phyloP scores from a whole-genome alignment of 306 rosid genomes.

The Gleditsia sinensis region DNA sequence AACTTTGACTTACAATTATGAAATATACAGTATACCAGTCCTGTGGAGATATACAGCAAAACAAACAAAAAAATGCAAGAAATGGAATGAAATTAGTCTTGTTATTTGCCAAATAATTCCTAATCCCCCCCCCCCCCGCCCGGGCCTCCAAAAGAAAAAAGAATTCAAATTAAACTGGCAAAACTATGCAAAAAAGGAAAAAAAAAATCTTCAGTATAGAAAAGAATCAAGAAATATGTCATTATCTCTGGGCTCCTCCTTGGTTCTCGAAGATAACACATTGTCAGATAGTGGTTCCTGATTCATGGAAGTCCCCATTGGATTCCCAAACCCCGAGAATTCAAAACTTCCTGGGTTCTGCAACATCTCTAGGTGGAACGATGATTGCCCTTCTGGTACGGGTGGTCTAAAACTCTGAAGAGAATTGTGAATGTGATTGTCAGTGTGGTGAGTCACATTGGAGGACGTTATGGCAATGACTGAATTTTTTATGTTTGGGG shows the following conservation, averaged over 20 bases:
- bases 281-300: conserved; percentile 55
- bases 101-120: conserved; percentile 15
- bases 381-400: conserved; percentile 49
- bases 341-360: conserved; percentile 51
- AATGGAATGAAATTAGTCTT: conserved; percentile 52
- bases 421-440: conserved; percentile 13
- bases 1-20: conserved; percentile 20
- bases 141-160: no score
- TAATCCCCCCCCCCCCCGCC: no score
- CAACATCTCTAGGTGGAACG: conserved; percentile 68
- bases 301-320: conserved; percentile 54
- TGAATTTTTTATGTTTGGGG: conserved; percentile 14
- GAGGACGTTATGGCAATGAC: conserved; percentile 52
- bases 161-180: no score
- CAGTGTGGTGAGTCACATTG: conserved; percentile 27
- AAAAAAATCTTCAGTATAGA: conserved; percentile 50
- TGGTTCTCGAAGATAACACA: conserved; percentile 55
- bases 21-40: conserved; percentile 51
- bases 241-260: conserved; percentile 76
- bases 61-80: conserved; percentile 53
- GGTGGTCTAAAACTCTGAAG: conserved; percentile 40
- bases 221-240: conserved; percentile 73
- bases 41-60: conserved; percentile 43
- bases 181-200: neutral
- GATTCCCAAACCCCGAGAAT: conserved; percentile 53